Evolutionary conservation across 805 yeast species (phyloP).

Genomic region (Maudiozyma turicensis): DNA sequence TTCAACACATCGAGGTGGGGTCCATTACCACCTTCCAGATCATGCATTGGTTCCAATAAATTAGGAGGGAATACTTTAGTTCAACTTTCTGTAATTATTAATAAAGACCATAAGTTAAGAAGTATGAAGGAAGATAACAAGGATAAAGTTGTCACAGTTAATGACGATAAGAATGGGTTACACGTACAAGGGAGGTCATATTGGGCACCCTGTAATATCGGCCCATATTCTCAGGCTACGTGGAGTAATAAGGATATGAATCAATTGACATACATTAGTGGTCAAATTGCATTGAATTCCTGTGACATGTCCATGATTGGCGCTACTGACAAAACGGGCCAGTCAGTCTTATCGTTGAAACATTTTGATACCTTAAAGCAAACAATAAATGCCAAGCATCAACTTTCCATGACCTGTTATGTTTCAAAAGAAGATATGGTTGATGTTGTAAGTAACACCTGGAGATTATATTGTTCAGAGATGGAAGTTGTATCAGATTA

Average conservation of each 20-base stretch:
- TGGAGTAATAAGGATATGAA: conserved; percentile 35
- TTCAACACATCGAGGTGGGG: conserved; percentile 35
- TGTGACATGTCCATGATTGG: conserved; percentile 45
- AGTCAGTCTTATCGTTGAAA: conserved; percentile 55
- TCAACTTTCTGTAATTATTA: conserved; percentile 53
- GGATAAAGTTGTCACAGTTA: conserved; percentile 1
- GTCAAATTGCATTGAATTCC: conserved; percentile 86
- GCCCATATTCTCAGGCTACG: conserved; percentile 89
- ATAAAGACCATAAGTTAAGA: conserved; percentile 13
- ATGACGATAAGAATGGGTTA: conserved; percentile 48
- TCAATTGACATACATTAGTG: conserved; percentile 57
- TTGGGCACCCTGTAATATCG: conserved; percentile 98
- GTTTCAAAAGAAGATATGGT: conserved; percentile 32
- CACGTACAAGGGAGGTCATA: conserved; percentile 90
- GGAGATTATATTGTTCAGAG: conserved; percentile 36
- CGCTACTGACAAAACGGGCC: conserved; percentile 21
- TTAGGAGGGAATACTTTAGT: conserved; percentile 19
- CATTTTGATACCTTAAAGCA: conserved; percentile 58
- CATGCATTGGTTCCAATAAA: conserved; percentile 61
- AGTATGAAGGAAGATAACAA: not conserved
- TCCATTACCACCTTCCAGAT: conserved; percentile 79
- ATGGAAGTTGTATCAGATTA: conserved; percentile 13
- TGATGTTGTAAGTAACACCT: conserved; percentile 29
- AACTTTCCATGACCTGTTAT: conserved; percentile 47
- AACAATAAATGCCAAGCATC: conserved; percentile 38